Evolutionary conservation across 2,329 filamentous ascomycete species (phyloP), one percentile per base, ranked within the genome.

Genomic region (Talaromyces sp.): DNA sequence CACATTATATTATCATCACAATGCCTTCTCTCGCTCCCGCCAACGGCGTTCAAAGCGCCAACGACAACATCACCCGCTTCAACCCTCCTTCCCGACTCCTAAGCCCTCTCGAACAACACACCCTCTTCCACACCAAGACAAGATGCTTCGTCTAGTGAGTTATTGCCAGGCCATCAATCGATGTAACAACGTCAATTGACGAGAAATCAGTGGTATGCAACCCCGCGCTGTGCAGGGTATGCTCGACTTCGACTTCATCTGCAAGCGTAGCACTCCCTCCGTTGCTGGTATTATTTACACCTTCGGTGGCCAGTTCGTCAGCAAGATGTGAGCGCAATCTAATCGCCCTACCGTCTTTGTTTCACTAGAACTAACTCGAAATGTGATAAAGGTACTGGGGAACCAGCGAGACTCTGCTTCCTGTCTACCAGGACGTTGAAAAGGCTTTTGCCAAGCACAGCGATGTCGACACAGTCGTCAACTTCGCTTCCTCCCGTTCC

Each of bases 161-260:
- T 21, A 59, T 39, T 36, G 40, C 11, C 17, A 10, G n/a, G 36
- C n/a, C 8, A 21, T 19, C 11, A 19, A 15, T 50, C 17, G n/a
- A 2, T 22, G 13, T 28, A 37, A 46, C 33, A 19, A 17, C 21
- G 5, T 31, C 36, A 48, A 51, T 71, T 75, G 61, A 77, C 67
- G 46, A 51, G 35, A 10, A 3, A 9, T 53, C 69, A 86, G 84
- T 81, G 94, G 94, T 77, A 90, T 99, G 74, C 94, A 99, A 82
- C 93, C 94, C 73, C 87, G 92, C 77, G 89, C 89, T 68, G 89
- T 92, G 66, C 89, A 92, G 81, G 89, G 89, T 75, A 92, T 92
- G 88, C 89, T 99, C 75, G 94, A 99, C 79, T 99, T 99, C 77
- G 94, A 99, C 84, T 99, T 97, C 85, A 99, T 99, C 81, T 99